phyloP scores from a whole-genome alignment of 2,329 filamentous ascomycete genomes.

The Kalaharituber pfeilii region DNA sequence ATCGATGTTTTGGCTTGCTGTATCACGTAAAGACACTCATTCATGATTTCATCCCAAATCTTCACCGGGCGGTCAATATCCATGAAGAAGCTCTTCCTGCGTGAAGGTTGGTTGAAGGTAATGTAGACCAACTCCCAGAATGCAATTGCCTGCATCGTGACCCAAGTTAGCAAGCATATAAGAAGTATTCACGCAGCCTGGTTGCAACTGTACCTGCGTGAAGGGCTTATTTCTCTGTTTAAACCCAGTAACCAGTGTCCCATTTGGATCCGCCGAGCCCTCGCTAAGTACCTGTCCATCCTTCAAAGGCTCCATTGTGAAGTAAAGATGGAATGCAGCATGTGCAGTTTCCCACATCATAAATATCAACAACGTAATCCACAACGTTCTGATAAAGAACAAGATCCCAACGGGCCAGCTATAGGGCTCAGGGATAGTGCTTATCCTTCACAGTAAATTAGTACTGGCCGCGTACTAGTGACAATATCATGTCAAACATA shows the following conservation, averaged over 20 bases:
- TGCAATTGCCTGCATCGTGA: constrained; percentile 11
- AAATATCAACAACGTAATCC: constrained; percentile 18
- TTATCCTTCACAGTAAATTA: constrained; percentile 3
- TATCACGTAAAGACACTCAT: constrained; percentile 18
- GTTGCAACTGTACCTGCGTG: constrained; percentile 13
- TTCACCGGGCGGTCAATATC: constrained; percentile 19
- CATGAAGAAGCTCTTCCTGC: constrained; percentile 19
- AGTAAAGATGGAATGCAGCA: constrained; percentile 19
- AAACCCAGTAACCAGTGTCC: constrained; percentile 20
- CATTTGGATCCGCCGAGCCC: constrained; percentile 21
- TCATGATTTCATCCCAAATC: constrained; percentile 20
- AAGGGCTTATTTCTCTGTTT: constrained; percentile 18
- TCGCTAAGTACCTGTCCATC: constrained; percentile 19
- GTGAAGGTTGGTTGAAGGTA: constrained; percentile 14
- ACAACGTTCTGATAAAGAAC: constrained; percentile 17
- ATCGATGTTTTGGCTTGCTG: constrained; percentile 9
- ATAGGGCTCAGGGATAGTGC: constrained; percentile 6
- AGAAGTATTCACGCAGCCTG: too few relatives aligned
- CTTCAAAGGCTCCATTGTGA: constrained; percentile 18
- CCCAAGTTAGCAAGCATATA: not conserved
- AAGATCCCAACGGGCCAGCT: constrained; percentile 16
- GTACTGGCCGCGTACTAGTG: not conserved
- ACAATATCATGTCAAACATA: too few relatives aligned
- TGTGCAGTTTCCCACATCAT: constrained; percentile 18
- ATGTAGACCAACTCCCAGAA: constrained; percentile 20